Conservation (phyloP, 2,329 filamentous ascomycete genomes). For the Neoarthrinium moseri region DNA sequence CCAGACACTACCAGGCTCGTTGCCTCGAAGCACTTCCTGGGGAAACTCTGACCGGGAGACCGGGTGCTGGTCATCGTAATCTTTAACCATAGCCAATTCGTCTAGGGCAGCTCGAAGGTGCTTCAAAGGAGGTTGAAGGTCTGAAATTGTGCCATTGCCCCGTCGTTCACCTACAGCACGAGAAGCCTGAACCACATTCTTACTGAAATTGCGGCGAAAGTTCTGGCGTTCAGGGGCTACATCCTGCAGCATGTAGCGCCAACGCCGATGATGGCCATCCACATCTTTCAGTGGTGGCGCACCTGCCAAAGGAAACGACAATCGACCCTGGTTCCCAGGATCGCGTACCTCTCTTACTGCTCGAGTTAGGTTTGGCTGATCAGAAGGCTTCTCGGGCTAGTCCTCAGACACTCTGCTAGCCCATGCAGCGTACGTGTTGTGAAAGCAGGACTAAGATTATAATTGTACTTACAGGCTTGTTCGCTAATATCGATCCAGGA, state of each 20-base stretch:
- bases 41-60: conserved; percentile 22
- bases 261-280: not conserved
- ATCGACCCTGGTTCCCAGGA: not conserved
- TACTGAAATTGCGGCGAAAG: conserved; percentile 1
- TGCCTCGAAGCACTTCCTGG: conserved; percentile 5
- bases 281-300: not conserved
- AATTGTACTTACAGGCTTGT: too few relatives aligned
- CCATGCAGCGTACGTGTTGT: too few relatives aligned
- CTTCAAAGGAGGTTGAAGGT: conserved; percentile 3
- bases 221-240: not conserved
- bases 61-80: conserved; percentile 20
- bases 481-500: too few relatives aligned
- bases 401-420: too few relatives aligned
- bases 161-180: not conserved
- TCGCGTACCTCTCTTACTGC: not conserved
- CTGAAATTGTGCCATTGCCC: not conserved
- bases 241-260: not conserved
- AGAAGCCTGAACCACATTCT: conserved; percentile 6
- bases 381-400: too few relatives aligned
- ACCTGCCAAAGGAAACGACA: not conserved
- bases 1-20: conserved; percentile 11
- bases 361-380: not conserved
- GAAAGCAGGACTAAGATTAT: too few relatives aligned
- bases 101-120: conserved; percentile 14
- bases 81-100: conserved; percentile 14